A percentile compares a stretch with the other conserved stretches of the same genome.
Conservation (phyloP, 208 protist species). For the Acanthamoeba healyi region DNA sequence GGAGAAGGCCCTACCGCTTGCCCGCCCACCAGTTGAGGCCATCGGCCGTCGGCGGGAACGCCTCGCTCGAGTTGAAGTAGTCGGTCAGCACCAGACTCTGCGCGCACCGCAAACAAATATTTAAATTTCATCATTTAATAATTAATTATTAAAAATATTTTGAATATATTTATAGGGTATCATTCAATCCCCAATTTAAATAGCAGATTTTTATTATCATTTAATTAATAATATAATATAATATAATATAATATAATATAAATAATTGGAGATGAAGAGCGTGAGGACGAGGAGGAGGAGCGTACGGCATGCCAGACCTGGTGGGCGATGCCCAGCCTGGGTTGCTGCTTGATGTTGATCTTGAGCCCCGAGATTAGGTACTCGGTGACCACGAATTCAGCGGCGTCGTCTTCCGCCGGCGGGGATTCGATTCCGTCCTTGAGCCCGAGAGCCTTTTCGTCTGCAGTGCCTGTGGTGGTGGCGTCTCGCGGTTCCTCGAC, state of each 20-base stretch:
- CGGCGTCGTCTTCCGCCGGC: not conserved
- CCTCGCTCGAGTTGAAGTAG: slow-evolving; percentile 49
- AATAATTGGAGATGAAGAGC: not conserved
- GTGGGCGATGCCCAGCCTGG: slow-evolving; percentile 63
- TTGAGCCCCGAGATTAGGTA: slow-evolving; percentile 8
- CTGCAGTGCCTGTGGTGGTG: not conserved
- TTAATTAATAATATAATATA: no score
- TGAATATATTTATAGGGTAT: not conserved
- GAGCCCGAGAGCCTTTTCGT: no score
- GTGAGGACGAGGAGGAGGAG: not conserved
- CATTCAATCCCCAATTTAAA: not conserved
- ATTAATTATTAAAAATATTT: no score
- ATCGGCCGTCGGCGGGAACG: not conserved
- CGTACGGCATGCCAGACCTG: slow-evolving; percentile 72
- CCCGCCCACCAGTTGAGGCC: slow-evolving; percentile 47
- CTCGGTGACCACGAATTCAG: slow-evolving; percentile 41
- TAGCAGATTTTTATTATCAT: not conserved
- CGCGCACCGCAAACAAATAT: no score
- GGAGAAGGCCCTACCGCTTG: slow-evolving; percentile 27
- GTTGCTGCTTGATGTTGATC: slow-evolving; percentile 63
- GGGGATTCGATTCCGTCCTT: no score
- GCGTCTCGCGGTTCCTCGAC: not conserved
- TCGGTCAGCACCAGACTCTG: slow-evolving; percentile 64
- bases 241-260: not conserved
- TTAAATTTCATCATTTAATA: no score